phyloP scores from a whole-genome alignment of 345 rosid genomes.

The Draba incana region DNA sequence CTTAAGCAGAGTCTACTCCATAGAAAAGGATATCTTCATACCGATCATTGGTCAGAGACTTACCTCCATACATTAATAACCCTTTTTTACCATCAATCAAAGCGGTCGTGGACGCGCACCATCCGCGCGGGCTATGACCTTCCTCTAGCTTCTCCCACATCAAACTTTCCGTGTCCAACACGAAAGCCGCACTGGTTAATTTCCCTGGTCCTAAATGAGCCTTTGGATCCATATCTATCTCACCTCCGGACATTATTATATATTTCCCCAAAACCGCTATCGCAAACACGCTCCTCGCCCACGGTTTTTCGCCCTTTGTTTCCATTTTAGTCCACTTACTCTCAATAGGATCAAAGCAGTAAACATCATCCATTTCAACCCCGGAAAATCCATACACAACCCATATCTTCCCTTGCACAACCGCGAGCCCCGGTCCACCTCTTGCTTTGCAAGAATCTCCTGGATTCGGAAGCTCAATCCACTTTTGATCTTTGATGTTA shows the following conservation, averaged over 20 bases:
- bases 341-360: slow-evolving; percentile 9
- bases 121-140: slow-evolving; percentile 33
- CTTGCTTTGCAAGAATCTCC: slow-evolving; percentile 27
- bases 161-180: slow-evolving; percentile 24
- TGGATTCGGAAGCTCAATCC: slow-evolving; percentile 16
- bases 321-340: slow-evolving; percentile 24
- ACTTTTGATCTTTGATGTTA: background rate
- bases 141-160: slow-evolving; percentile 34
- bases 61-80: slow-evolving; percentile 26
- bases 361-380: slow-evolving; percentile 27
- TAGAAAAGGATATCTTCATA: slow-evolving; percentile 24
- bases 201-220: slow-evolving; percentile 32
- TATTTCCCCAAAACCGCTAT: slow-evolving; percentile 16
- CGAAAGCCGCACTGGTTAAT: slow-evolving; percentile 4
- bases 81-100: slow-evolving; percentile 18
- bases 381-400: slow-evolving; percentile 27
- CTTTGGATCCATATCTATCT: slow-evolving; percentile 13
- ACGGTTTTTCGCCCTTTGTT: slow-evolving; percentile 27
- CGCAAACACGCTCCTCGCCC: slow-evolving; percentile 27
- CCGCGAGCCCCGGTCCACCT: slow-evolving; percentile 18
- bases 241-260: slow-evolving; percentile 29
- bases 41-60: slow-evolving; percentile 24
- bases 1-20: slow-evolving; percentile 24
- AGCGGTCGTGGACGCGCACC: slow-evolving; percentile 10
- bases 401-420: slow-evolving; percentile 29